Base-by-base conservation (phyloP, 768 basidiomycete species). In the Kwoniella bestiolae region DNA sequence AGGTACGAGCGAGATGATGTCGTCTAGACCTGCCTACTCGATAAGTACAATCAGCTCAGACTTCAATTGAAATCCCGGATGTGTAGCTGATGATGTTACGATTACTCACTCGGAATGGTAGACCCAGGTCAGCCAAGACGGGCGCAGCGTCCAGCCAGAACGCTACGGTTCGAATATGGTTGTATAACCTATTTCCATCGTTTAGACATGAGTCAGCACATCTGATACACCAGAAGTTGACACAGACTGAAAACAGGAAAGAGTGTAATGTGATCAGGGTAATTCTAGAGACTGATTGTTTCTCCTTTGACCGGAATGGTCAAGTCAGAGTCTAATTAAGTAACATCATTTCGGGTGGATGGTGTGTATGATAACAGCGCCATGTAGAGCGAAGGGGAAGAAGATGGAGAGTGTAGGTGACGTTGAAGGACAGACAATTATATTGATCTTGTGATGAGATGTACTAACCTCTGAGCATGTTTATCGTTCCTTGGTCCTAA, bases 91-190 rank as follows among this genome's bases (percentile, higher is more conserved):
- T 53, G 1, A 28, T 23, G 18, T 11, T 11, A 11, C 11, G 3
- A 2, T 11, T 41, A 69, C 77, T 72, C 60, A 80, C 80, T 62
- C 76, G 61, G 72, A 81, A 81, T 7, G 80, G 80, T 18, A 81
- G 57, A 0, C 80, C 80, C 0, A 81, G 63, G 58, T 81, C 79
- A 16, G 79, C 67, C 8, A 81, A 60, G 0, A 79, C 58, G n/a
- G 80, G 80, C 8, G 77, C 63, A 25, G 80, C 77, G 63, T 81
- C 80, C 25, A 81, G 74, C 76, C 76, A 80, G 63, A 76, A 81
- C 4, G 80, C 80, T 1, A 79, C 71, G 0, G 80, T 81, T 18
- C 80, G 46, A 38, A 78, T 70, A 61, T 81, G 80, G 58, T 81
- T 79, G 65, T 81, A 81, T 32, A 81, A 62, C 35, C 80, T 81